Conservation (phyloP, 1,284 basidiomycete genomes). For the Fomes fomentarius region DNA sequence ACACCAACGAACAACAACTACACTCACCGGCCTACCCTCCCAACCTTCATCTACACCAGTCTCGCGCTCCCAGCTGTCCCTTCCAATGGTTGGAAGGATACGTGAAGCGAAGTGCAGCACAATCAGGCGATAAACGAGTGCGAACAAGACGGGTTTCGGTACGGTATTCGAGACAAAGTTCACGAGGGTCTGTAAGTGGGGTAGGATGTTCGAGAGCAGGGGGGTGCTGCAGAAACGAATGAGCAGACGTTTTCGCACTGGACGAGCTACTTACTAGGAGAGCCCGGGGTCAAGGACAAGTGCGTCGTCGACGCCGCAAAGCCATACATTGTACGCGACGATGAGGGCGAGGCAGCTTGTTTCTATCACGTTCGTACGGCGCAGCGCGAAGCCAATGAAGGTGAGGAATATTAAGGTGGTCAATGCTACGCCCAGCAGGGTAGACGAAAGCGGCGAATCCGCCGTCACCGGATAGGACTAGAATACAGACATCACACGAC, state of each 20-base stretch:
- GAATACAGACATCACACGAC: not conserved
- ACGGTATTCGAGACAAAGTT: conserved; percentile 83
- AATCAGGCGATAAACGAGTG: conserved; percentile 80
- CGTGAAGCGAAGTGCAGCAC: conserved; percentile 87
- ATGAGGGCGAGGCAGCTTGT: conserved; percentile 86
- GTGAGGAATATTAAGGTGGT: conserved; percentile 83
- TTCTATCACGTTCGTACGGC: conserved; percentile 92
- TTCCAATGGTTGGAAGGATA: conserved; percentile 82
- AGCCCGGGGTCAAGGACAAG: conserved; percentile 71
- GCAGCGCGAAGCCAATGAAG: conserved; percentile 85
- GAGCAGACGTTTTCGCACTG: not conserved
- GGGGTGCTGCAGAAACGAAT: conserved; percentile 54
- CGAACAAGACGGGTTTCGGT: conserved; percentile 83
- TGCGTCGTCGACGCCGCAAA: conserved; percentile 75
- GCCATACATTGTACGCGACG: conserved; percentile 85
- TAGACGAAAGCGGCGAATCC: conserved; percentile 81
- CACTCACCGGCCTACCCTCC: conserved; percentile 72
- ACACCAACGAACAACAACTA: not conserved
- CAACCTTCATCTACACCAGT: conserved; percentile 64
- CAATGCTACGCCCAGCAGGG: conserved; percentile 77
- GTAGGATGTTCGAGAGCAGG: conserved; percentile 74
- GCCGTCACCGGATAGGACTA: conserved; percentile 82
- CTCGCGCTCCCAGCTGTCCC: conserved; percentile 78
- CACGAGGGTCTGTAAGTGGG: conserved; percentile 75
- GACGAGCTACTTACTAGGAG: conserved; percentile 62